Percentiles rank a stretch among this genome's conserved stretches.
Evolutionary conservation across 2,329 filamentous ascomycete species (phyloP).

Genomic region (Tolypocladium tropicale): DNA sequence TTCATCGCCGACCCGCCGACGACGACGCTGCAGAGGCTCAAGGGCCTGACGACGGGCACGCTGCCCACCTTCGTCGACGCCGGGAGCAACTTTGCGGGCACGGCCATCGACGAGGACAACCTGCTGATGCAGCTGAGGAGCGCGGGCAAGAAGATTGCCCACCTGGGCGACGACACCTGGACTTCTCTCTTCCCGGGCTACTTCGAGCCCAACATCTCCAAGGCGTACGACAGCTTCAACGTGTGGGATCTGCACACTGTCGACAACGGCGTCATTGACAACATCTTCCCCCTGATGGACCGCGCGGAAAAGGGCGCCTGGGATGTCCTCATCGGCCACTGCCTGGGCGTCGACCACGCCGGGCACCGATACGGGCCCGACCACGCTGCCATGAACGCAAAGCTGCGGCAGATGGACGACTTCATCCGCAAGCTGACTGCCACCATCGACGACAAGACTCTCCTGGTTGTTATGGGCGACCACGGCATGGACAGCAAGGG

Average conservation of each 20-base stretch:
- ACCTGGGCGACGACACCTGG: constrained; percentile 98
- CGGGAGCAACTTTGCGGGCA: constrained; percentile 91
- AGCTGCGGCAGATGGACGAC: constrained; percentile 82
- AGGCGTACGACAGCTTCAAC: constrained; percentile 92
- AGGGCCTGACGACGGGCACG: constrained; percentile 90
- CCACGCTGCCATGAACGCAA: constrained; percentile 83
- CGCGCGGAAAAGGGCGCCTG: constrained; percentile 57
- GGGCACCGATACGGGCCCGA: constrained; percentile 93
- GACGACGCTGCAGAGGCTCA: constrained; percentile 81
- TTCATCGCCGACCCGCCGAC: constrained; percentile 98
- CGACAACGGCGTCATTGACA: constrained; percentile 86
- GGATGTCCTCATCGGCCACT: constrained; percentile 94
- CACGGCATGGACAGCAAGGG: constrained; percentile 98
- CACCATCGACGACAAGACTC: constrained; percentile 69
- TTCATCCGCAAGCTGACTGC: constrained; percentile 65
- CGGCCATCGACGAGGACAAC: constrained; percentile 89
- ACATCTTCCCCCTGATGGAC: constrained; percentile 75
- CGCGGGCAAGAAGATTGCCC: constrained; percentile 66
- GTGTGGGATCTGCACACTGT: constrained; percentile 97
- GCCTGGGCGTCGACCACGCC: constrained; percentile 91
- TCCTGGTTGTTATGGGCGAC: constrained; percentile 96
- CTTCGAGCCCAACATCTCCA: constrained; percentile 78
- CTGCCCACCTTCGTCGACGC: constrained; percentile 90
- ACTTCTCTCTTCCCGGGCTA: constrained; percentile 86
- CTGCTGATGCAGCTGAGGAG: constrained; percentile 55